Base-by-base conservation (phyloP, 1,284 basidiomycete species). In the Cutaneotrichosporon sp. region DNA sequence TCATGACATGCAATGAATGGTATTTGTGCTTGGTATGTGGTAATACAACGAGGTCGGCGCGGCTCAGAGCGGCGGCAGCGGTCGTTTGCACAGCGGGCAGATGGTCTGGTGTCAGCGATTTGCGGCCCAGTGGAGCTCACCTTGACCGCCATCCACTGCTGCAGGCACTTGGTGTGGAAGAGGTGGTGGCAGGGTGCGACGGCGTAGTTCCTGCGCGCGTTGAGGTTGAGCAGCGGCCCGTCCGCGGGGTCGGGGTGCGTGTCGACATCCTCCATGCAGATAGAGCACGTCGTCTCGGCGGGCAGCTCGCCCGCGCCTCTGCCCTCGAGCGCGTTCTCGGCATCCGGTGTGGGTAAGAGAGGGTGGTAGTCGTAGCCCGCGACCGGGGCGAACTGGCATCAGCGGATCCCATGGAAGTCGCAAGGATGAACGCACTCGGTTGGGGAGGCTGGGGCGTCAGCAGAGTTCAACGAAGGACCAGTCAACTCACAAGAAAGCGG, bases 181-280 rank as follows among this genome's bases (percentile, higher is more conserved):
- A 94, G 76, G 82, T 95, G 92, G 72, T 89, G 87, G 78, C 92
- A 95, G 4, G 92, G 92, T 6, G 92, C 91, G 60, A 94, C 80
- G 72, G 91, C 91, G 70, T 94, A 94, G 60, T 80, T 84, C 74
- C 87, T 86, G 67, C 86, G 83, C 62, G 83, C 79, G 47, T 76
- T 73, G n/a, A 72, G 64, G 20, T 76, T 74, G 42, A 73, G 59
- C 65, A 81, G 74, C 58, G 67, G 66, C 71, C 82, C 61, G 5
- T 46, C 42, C 9, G 38, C 53, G 8, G 56, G 52, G 54, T 72
- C 64, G 56, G 67, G 76, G 54, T 86, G 85, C n/a, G 86, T 79
- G 45, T 85, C 72, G 63, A 94, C 93, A 9, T 87, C 84, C 63
- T 95, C 92, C 90, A 94, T 92, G 74, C 92, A 95, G 64, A 95